These are phyloP conservation scores for Dillenia turbinata DNA, from an alignment of 164 flowering plant genomes.

Conservation along the genomic window DNA sequence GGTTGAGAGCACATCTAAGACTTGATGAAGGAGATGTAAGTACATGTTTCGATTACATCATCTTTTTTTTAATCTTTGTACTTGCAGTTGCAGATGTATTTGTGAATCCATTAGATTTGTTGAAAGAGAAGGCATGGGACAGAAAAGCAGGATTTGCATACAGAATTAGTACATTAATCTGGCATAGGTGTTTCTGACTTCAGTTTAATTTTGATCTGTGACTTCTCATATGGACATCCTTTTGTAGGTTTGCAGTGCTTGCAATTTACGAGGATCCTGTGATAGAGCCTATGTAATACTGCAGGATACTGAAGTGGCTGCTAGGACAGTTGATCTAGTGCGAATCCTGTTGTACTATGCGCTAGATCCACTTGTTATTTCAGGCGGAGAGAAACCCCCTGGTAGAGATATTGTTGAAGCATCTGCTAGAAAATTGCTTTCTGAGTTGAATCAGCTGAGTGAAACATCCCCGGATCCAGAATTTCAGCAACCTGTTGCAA, in stretches of 20 bases:
- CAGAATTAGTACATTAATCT: background rate
- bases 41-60: background rate
- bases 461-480: slow-evolving; percentile 50
- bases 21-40: slow-evolving; percentile 93
- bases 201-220: background rate
- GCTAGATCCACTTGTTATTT: slow-evolving; percentile 53
- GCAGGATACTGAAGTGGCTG: slow-evolving; percentile 59
- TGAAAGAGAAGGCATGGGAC: too few relatives aligned
- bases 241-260: slow-evolving; percentile 74
- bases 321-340: slow-evolving; percentile 84
- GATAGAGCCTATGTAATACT: slow-evolving; percentile 76
- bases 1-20: slow-evolving; percentile 60
- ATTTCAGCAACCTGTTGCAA: slow-evolving; percentile 39
- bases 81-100: background rate
- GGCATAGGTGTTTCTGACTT: background rate
- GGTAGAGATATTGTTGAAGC: slow-evolving; percentile 51
- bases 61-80: background rate
- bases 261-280: slow-evolving; percentile 83
- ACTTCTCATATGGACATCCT: background rate
- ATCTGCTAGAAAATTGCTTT: slow-evolving; percentile 63
- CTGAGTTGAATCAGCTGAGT: slow-evolving; percentile 61
- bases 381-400: slow-evolving; percentile 44
- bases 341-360: slow-evolving; percentile 71
- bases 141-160: too few relatives aligned
- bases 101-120: background rate